phyloP scores from a whole-genome alignment of 345 rosid genomes.

The Citrus maxima region DNA sequence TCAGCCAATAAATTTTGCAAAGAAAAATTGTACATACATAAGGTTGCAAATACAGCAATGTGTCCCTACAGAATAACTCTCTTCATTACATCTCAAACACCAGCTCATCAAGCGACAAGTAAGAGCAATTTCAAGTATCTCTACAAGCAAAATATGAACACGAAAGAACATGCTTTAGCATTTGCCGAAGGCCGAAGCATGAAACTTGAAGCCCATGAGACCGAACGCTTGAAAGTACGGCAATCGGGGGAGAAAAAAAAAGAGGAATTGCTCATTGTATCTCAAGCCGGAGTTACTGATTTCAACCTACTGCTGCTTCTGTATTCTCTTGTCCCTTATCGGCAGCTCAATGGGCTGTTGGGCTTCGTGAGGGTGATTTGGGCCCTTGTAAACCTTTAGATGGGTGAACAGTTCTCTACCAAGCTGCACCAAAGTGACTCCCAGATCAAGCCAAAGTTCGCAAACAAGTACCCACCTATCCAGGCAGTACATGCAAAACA shows the following conservation, averaged over 20 bases:
- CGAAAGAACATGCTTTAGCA: not conserved
- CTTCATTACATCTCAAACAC: not conserved
- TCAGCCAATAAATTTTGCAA: not conserved
- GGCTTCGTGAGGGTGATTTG: slow-evolving; percentile 89
- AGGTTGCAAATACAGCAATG: not conserved
- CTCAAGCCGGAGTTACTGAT: slow-evolving; percentile 10
- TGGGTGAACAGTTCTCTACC: slow-evolving; percentile 92
- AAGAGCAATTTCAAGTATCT: slow-evolving; percentile 9
- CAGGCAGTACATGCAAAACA: not conserved
- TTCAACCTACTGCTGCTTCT: slow-evolving; percentile 36
- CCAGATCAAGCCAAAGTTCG: not conserved
- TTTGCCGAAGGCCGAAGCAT: not conserved
- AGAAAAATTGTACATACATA: not conserved
- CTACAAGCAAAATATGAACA: slow-evolving; percentile 17
- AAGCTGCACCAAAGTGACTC: slow-evolving; percentile 52
- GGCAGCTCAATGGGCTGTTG: slow-evolving; percentile 88
- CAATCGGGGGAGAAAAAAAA: not conserved
- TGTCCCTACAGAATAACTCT: too few species aligned
- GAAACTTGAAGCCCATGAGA: not conserved
- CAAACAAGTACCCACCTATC: not conserved
- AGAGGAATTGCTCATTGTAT: slow-evolving; percentile 13
- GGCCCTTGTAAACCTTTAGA: slow-evolving; percentile 92
- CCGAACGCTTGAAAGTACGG: not conserved
- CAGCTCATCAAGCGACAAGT: not conserved
- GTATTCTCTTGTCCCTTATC: slow-evolving; percentile 84